Evolutionary conservation across 1,139 yeast genomes (phyloP).

Genomic region (Schwanniomyces etchellsii): DNA sequence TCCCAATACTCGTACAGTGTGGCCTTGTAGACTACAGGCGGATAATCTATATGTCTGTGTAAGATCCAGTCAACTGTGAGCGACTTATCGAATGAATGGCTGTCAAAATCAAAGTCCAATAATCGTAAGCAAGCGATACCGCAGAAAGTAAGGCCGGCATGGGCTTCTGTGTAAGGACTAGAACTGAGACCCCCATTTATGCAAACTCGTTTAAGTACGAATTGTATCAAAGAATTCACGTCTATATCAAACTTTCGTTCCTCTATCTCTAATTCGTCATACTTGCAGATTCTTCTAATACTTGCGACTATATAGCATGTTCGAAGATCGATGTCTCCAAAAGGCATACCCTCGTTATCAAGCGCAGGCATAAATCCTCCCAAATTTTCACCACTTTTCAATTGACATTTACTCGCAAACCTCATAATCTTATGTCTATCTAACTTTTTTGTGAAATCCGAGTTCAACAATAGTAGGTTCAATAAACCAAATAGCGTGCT

Average conservation of each 20-base stretch:
- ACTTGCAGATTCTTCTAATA: conserved; percentile 50
- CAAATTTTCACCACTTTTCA: conserved; percentile 48
- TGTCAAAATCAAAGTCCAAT: conserved; percentile 21
- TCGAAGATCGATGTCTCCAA: conserved; percentile 69
- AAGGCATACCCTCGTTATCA: conserved; percentile 21
- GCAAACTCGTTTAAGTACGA: conserved; percentile 38
- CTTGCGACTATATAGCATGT: conserved; percentile 71
- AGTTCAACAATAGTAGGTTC: conserved; percentile 42
- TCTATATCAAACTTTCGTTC: conserved; percentile 35
- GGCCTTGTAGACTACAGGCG: conserved; percentile 16
- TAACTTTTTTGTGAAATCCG: conserved; percentile 29
- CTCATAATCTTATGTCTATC: conserved; percentile 42
- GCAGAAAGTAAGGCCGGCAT: conserved; percentile 85
- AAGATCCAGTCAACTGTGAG: conserved; percentile 52
- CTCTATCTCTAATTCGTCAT: conserved; percentile 20
- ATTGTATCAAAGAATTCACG: conserved; percentile 27
- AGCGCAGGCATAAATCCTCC: conserved; percentile 43
- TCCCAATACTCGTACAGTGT: conserved; percentile 31
- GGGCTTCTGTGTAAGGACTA: conserved; percentile 53
- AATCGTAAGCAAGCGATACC: conserved; percentile 63
- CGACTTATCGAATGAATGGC: conserved; percentile 20
- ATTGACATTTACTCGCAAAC: conserved; percentile 52
- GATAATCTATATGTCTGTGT: conserved; percentile 54
- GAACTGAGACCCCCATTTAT: conserved; percentile 64
- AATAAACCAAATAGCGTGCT: conserved; percentile 65